phyloP scores from a whole-genome alignment of 176 grass and related monocot genomes.

The Thinopyrum elongatum region DNA sequence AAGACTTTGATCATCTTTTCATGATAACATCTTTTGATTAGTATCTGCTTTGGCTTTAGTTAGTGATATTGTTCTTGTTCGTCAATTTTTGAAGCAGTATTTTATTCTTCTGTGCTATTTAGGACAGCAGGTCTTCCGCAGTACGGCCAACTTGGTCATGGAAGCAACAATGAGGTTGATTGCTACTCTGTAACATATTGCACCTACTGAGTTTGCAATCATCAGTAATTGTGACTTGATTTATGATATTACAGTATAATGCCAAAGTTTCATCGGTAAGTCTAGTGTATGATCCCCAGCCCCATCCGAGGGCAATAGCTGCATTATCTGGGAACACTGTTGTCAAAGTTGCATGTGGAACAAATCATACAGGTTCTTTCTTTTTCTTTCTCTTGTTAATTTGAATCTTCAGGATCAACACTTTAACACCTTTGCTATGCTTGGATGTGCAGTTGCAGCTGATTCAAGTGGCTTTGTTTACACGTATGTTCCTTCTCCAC shows the following conservation, averaged over 20 bases:
- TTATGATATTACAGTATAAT: conserved; percentile 74
- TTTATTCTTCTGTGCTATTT: conserved; percentile 54
- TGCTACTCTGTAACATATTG: background rate
- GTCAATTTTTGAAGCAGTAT: conserved; percentile 40
- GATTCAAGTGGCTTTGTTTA: conserved; percentile 99
- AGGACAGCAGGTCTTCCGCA: conserved; percentile 89
- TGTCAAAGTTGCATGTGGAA: conserved; percentile 91
- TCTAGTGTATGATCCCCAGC: conserved; percentile 84
- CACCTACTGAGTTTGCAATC: background rate
- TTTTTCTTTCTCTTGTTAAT: conserved; percentile 18
- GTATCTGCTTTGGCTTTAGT: conserved; percentile 30
- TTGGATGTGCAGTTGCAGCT: conserved; percentile 74
- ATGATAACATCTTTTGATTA: conserved; percentile 26
- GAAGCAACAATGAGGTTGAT: conserved; percentile 86
- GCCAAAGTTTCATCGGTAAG: conserved; percentile 76
- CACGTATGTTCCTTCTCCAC: conserved; percentile 68
- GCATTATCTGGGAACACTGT: conserved; percentile 82
- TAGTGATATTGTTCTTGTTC: conserved; percentile 14
- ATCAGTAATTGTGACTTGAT: conserved; percentile 28
- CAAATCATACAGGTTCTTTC: conserved; percentile 92
- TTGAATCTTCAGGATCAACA: conserved; percentile 15
- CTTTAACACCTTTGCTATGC: conserved; percentile 21
- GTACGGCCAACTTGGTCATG: conserved; percentile 96
- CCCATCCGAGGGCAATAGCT: conserved; percentile 72
- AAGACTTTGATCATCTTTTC: background rate